Conservation (phyloP, 2,329 filamentous ascomycete genomes). For the Fusarium haematococcum region DNA sequence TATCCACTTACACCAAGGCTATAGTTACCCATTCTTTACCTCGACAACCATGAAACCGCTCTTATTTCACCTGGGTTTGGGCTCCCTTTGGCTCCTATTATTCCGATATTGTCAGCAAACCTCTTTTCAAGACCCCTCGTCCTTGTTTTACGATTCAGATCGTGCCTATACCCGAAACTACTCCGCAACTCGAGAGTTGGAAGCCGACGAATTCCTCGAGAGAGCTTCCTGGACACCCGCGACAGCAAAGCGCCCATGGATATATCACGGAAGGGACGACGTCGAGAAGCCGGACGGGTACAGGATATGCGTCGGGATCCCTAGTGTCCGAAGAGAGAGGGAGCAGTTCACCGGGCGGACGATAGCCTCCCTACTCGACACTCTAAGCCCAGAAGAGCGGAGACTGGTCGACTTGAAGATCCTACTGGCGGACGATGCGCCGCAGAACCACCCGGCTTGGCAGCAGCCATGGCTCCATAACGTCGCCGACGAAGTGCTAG, state of each 20-base stretch:
- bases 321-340: slow-evolving; percentile 42
- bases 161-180: slow-evolving; percentile 42
- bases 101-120: slow-evolving; percentile 37
- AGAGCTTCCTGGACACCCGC: not conserved
- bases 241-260: slow-evolving; percentile 10
- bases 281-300: not conserved
- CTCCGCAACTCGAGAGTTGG: slow-evolving; percentile 35
- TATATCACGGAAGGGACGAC: slow-evolving; percentile 5
- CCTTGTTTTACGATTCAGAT: slow-evolving; percentile 40
- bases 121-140: slow-evolving; percentile 43
- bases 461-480: slow-evolving; percentile 45
- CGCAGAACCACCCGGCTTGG: slow-evolving; percentile 43
- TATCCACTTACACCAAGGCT: not conserved
- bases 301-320: slow-evolving; percentile 46
- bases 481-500: slow-evolving; percentile 45
- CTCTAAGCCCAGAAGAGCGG: slow-evolving; percentile 43
- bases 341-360: slow-evolving; percentile 43
- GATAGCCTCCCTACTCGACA: slow-evolving; percentile 46
- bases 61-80: not conserved
- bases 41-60: not conserved
- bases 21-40: not conserved
- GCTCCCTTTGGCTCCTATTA: slow-evolving; percentile 29
- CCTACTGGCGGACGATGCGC: slow-evolving; percentile 46
- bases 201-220: slow-evolving; percentile 39
- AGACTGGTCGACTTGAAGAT: slow-evolving; percentile 43